phyloP scores from a whole-genome alignment of 164 flowering plant genomes.

The grape (Vitis vinifera) region ASM3070453v1 NC_081817.1:21563501-21564000 shows the following conservation, averaged over 20 bases:
- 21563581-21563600: too few relatives aligned
- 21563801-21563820: neutral
- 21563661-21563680: too few relatives aligned
- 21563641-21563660: too few relatives aligned
- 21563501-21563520: too few relatives aligned
- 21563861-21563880: slow-evolving; percentile 27
- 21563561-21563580: too few relatives aligned
- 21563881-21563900: slow-evolving; percentile 7
- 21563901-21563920: slow-evolving; percentile 38
- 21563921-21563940: slow-evolving; percentile 50
- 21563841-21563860: neutral
- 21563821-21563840: neutral
- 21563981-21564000: slow-evolving; percentile 54
- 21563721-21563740: neutral
- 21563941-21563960: slow-evolving; percentile 59
- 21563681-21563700: too few relatives aligned
- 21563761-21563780: neutral
- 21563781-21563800: neutral
- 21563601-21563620: too few relatives aligned
- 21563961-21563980: slow-evolving; percentile 55
- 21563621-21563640: too few relatives aligned
- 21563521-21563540: too few relatives aligned
- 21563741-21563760: neutral
- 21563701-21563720: too few relatives aligned
- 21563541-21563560: too few relatives aligned